Percentiles rank a stretch among this genome's conserved stretches.
These are phyloP conservation scores for Heritiera fomes DNA, from an alignment of 345 rosid species.

Conservation along the genomic window DNA sequence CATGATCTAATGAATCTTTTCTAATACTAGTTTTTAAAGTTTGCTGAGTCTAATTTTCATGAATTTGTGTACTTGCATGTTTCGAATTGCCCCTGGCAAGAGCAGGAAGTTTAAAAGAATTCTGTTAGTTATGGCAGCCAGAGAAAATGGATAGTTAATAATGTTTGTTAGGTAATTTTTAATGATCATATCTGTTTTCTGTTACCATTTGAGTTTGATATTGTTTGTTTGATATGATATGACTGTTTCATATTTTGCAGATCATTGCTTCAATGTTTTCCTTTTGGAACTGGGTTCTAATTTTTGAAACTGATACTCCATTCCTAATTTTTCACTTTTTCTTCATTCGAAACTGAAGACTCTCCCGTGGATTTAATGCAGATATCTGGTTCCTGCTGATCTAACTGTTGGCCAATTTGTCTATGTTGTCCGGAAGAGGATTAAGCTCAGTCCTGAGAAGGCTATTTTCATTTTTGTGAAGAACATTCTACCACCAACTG, in stretches of 20 bases:
- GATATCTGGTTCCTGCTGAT: constrained; percentile 86
- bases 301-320: neutral
- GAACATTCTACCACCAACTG: constrained; percentile 75
- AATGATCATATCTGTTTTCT: neutral
- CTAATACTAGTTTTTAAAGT: neutral
- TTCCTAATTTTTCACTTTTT: neutral
- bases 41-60: neutral
- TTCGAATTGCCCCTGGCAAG: neutral
- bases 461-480: constrained; percentile 82
- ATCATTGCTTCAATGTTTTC: neutral
- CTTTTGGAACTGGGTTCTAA: neutral
- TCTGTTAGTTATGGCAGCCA: neutral
- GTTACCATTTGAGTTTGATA: neutral
- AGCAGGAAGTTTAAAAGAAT: neutral
- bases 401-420: constrained; percentile 84
- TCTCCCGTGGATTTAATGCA: constrained; percentile 23
- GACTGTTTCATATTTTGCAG: neutral
- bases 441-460: constrained; percentile 82
- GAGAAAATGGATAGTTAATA: neutral
- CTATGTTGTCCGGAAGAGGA: constrained; percentile 83
- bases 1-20: constrained; percentile 2
- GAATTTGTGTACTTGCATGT: neutral
- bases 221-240: neutral
- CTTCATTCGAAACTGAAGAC: neutral
- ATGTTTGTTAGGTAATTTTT: neutral